These are phyloP conservation scores for Solanum gracilifrons DNA, from an alignment of 257 asterid genomes.

Conservation along the genomic window DNA sequence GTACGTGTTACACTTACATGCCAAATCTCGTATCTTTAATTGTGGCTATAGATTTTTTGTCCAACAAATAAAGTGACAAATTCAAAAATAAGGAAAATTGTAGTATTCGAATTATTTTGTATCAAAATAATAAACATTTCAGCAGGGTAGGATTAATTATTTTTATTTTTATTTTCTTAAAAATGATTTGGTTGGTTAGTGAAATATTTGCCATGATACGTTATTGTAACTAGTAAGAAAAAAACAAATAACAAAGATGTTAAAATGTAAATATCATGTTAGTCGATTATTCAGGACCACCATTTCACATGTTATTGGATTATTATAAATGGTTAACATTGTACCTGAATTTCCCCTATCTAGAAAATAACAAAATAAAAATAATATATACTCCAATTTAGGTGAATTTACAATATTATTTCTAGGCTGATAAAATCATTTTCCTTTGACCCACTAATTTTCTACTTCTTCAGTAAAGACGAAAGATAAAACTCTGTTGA, in stretches of 20 bases:
- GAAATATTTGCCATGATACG: neutral
- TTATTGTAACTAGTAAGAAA: neutral
- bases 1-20: neutral
- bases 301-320: neutral
- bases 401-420: neutral
- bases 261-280: neutral
- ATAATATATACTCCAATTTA: neutral
- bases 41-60: neutral
- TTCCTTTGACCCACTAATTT: constrained; percentile 4
- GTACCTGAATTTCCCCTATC: neutral
- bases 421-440: neutral
- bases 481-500: neutral
- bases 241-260: neutral
- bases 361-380: neutral
- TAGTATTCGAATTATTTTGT: neutral
- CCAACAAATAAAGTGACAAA: neutral
- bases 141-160: neutral
- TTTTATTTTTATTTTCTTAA: neutral
- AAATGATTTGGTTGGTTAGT: neutral
- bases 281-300: neutral
- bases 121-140: neutral
- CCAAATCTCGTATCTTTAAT: neutral
- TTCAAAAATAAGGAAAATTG: neutral
- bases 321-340: neutral
- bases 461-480: neutral